Evolutionary conservation across 352 stramenopile genomes (phyloP), one percentile per base, ranked within the genome.

Genomic region (Pythium scleroteichum): DNA sequence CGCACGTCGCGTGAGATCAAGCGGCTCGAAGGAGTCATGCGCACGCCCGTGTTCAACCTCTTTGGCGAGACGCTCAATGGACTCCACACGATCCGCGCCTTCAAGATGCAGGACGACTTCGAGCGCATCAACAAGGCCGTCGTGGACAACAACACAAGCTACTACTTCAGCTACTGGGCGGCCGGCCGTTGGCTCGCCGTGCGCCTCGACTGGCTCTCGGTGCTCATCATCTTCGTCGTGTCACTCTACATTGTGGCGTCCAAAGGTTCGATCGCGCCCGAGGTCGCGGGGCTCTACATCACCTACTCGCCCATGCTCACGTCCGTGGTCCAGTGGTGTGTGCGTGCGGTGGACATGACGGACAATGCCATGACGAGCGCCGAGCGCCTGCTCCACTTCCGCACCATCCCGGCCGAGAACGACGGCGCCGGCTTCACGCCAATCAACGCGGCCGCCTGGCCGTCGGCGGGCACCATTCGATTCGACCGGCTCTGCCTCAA

Each of bases 21-120:
- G 76, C 85, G 96, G 6, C 78, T 99, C 16, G 97, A 99, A 62
- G 88, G 87, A 14, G 72, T 98, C 51, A 82, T 71, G 5, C 70
- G 71, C 12, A 81, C 88, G 14, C 96, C 97, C 3, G 87, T 99
- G 38, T 98, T 97, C 73, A 84, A 85, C 7, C 72, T 98, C 33
- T 78, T 99, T 27, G 81, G 79, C 7, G 95, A 99, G 72, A 97
- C 82, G 4, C 70, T 99, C 6, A 85, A 84, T 40, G 97, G 96
- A 6, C 79, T 99, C 13, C 63, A 85, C 2, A 98, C 90, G 0
- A 98, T 99, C n/a, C 87, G 95, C 39, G 75, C 85, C 44, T 80
- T 79, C 68, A 69, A 72, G 20, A 82, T 83, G 74, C 61, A 69
- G 3, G 42, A 71, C 0, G 8, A 45, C 13, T 82, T 79, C 33